These are phyloP conservation scores for Pterocarpus santalinus DNA, from an alignment of 306 rosid genomes.

Conservation along the genomic window DNA sequence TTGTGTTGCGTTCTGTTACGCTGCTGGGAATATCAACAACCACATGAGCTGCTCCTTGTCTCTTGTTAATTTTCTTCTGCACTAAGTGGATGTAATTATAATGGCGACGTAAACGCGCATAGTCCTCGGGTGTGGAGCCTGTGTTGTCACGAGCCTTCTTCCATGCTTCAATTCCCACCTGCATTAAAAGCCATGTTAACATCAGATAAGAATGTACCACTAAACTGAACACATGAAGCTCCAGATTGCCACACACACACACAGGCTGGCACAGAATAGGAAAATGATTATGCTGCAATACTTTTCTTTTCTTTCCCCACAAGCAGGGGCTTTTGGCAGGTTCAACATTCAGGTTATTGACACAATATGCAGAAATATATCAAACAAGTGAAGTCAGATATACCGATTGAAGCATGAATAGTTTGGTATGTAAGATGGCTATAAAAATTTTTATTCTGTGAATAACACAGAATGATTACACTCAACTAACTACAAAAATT, in stretches of 20 bases:
- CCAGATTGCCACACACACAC: slow-evolving; percentile 9
- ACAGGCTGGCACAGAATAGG: neutral
- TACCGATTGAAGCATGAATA: neutral
- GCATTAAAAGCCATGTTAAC: slow-evolving; percentile 38
- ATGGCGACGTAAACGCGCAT: slow-evolving; percentile 80
- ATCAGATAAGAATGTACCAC: neutral
- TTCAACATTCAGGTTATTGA: slow-evolving; percentile 23
- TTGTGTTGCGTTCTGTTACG: slow-evolving; percentile 52
- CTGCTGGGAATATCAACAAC: slow-evolving; percentile 79
- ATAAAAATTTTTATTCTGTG: neutral
- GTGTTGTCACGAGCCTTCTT: slow-evolving; percentile 80
- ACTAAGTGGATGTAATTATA: slow-evolving; percentile 78
- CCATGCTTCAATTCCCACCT: slow-evolving; percentile 99
- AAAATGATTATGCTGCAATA: neutral
- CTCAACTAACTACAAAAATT: neutral
- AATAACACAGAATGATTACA: neutral
- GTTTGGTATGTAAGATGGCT: slow-evolving; percentile 9
- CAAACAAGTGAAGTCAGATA: slow-evolving; percentile 7
- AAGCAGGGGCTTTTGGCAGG: neutral
- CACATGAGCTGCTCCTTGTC: slow-evolving; percentile 72
- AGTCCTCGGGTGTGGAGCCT: slow-evolving; percentile 92
- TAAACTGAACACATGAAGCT: slow-evolving; percentile 13
- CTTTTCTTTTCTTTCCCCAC: slow-evolving; percentile 1
- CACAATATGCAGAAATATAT: neutral
- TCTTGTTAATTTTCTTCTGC: slow-evolving; percentile 79